Evolutionary conservation across 2,329 filamentous ascomycete genomes (phyloP), one percentile per base, ranked within the genome.

Genomic region (Neonectria hederae): DNA sequence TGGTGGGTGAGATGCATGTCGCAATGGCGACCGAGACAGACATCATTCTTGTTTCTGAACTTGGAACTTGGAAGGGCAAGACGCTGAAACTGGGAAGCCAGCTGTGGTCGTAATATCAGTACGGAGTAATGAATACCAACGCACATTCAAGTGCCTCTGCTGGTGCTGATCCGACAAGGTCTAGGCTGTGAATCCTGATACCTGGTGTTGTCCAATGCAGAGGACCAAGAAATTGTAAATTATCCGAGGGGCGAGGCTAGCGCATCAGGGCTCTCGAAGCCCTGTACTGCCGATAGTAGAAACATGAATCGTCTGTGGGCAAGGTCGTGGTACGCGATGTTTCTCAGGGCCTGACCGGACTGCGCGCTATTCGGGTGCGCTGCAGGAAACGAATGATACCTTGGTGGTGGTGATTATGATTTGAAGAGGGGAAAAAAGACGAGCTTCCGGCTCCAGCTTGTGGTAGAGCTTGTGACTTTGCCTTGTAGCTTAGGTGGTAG

Each of bases 371-470:
- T 49, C n/a, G 46, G 46, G 26, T 13, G 26, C 46, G 32, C 35
- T 22, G 28, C 30, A 10, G 38, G 49, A 59, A 59, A 63, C 55
- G 55, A 59, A 63, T 63, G 61, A 32, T 24, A 63, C 61, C 55
- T 59, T 54, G 51, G 56, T 59, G 61, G 61, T 49, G 43, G 45
- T 59, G 32, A 43, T 42, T 54, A 49, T 49, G 45, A 59, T 43
- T 28, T 24, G 6, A 4, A 11, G 48, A 30, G 43, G 43, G 24
- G 43, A 21, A 54, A 57, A 42, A 21, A 38, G 42, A 45, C 42
- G 19, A 24, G 13, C 22, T 26, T 21, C 45, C 17, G 28, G 8
- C 45, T 48, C 24, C 11, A 17, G 45, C 22, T 2, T 28, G 28
- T 28, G n/a, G n/a, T n/a, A n/a, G n/a, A 26, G 24, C 24, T 26